Evolutionary conservation across 1,139 yeast species (phyloP), one percentile per base, ranked within the genome.

Genomic region (Zygoascus hellenicus): DNA sequence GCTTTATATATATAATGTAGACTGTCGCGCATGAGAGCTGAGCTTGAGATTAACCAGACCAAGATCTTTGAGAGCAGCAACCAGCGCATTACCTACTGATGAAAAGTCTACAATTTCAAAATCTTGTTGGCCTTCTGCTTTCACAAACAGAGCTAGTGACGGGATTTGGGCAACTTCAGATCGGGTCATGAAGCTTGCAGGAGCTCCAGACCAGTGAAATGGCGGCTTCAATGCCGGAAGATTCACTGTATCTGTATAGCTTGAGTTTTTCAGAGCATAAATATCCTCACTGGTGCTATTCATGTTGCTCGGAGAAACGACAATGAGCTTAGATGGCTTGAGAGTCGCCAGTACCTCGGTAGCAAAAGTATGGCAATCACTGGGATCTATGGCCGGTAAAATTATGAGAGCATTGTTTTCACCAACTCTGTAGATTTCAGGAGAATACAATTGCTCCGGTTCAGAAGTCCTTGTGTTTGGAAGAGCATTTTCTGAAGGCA

Each of bases 61-160:
- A 36, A 43, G 37, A 5, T 11, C 9, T 9, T 36, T 26, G 9
- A 43, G 31, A 7, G 35, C 37, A 4, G 16, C 17, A 10, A 43
- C 11, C 2, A 46, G 30, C 3, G 29, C 37, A 11, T 30, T 39
- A 14, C 37, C 37, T 3, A 31, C 42, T 9, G 48, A 45, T 17
- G 29, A 29, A 34, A 39, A 40, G 46, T 58, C 61, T 6, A 61
- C 48, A 11, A 51, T 48, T 37, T 62, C 66, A 43, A 51, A 56
- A 15, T 59, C 64, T 36, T 51, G 55, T 3, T 62, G 63, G 5
- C 66, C 66, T 37, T 62, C 66, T 10, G 58, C 61, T 9, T 54
- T 55, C 10, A 62, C 58, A 4, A 56, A 50, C 14, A 62, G 41
- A 1, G 59, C 64, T 1, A 47, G 36, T 2, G 58, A 55, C 2